Conservation (phyloP, 2,329 filamentous ascomycete genomes). For the Magnaporthiopsis rhizophila region DNA sequence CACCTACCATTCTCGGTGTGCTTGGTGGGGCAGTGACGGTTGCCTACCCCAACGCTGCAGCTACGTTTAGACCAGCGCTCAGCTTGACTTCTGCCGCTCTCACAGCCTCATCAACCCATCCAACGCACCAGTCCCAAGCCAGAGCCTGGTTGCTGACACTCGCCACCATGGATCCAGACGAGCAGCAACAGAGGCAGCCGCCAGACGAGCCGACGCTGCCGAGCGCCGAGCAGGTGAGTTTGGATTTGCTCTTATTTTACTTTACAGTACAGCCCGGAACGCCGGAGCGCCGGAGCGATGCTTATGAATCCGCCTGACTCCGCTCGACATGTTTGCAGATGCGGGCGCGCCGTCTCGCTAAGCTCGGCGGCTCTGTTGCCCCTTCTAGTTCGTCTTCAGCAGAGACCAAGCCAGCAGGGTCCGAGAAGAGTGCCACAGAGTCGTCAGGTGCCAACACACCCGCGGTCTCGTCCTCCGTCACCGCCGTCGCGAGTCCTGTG, state of each 20-base stretch:
- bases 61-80: neutral
- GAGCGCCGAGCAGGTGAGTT: constrained; percentile 15
- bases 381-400: constrained; percentile 16
- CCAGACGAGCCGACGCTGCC: constrained; percentile 21
- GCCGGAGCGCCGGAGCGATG: neutral
- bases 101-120: neutral
- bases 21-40: constrained; percentile 2
- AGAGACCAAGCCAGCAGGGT: neutral
- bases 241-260: neutral
- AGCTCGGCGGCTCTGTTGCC: constrained; percentile 30
- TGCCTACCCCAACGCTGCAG: neutral
- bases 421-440: neutral
- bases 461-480: constrained; percentile 12
- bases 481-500: constrained; percentile 1
- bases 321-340: constrained; percentile 11
- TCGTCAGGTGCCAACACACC: neutral
- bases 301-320: neutral
- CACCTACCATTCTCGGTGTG: neutral
- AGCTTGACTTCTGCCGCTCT: neutral
- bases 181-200: constrained; percentile 27
- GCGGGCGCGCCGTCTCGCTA: constrained; percentile 27
- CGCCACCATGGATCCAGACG: constrained; percentile 38
- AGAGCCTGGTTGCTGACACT: neutral
- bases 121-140: neutral
- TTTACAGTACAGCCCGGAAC: neutral